Base-by-base conservation (phyloP, 495 filamentous ascomycete genomes). In the Aspergillus sclerotiicarbonarius region DNA sequence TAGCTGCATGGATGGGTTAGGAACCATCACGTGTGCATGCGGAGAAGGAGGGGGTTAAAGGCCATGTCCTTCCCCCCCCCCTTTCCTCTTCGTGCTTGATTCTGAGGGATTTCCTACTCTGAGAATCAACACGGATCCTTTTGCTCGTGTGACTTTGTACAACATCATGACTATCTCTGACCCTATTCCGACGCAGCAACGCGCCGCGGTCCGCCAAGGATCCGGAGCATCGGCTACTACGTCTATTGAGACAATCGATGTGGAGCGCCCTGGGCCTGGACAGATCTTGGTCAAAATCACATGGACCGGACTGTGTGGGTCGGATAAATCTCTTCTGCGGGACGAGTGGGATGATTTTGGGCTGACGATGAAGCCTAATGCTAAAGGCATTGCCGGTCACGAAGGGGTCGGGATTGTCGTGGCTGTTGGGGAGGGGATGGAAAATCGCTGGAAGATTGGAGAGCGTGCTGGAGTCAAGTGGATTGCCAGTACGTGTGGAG, bases 401-500 rank as follows among this genome's bases (percentile, higher is more conserved):
- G 72, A 76, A 61, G 72, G 74, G n/a, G 58, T 72, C 10, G 74
- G 74, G 0, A 53, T 37, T 8, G 67, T 75, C 3, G 66, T 70
- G 9, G 56, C 63, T 44, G 33, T 63, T 13, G 73, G 73, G 6
- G 39, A 61, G 13, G 54, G 55, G 1, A 55, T 70, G 13, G 30
- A 41, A 15, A 19, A 19, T 6, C 56, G 56, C 8, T 62, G 54
- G 37, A 56, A 41, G 9, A 44, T 76, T 0, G 62, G 63, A 9
- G 33, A 69, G 30, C 69, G 73, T 0, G 73, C 71, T 1, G 73
- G 73, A 1, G 57, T 76, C 20, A 76, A 76, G 61, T 76, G 72
- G 73, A 58, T 76, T 8, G 69, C 68, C 16, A 70, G 63, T 20
- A 67, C 71, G 10, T 76, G 73, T 47, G 61, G 54, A 3, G 47